phyloP scores from a whole-genome alignment of 495 filamentous ascomycete species.

The Hypoxylon intermedium region DNA sequence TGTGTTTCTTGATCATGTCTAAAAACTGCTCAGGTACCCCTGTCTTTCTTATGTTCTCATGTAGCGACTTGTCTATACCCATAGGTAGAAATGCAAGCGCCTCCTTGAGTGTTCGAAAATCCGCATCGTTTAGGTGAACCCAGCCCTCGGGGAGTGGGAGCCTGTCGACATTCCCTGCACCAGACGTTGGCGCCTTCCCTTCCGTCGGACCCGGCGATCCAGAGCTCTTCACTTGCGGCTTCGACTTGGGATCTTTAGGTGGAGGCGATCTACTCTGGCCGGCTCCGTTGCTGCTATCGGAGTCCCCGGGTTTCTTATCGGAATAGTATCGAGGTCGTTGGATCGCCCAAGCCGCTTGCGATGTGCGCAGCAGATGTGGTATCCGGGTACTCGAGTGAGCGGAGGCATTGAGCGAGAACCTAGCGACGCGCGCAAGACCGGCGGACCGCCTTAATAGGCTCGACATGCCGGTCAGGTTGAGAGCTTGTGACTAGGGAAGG shows the following conservation, averaged over 20 bases:
- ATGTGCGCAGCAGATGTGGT: constrained; percentile 44
- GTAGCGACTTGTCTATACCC: neutral
- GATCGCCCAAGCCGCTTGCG: constrained; percentile 55
- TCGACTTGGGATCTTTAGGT: constrained; percentile 15
- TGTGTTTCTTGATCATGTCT: constrained; percentile 57
- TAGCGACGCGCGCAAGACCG: constrained; percentile 68
- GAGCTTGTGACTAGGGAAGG: constrained; percentile 16
- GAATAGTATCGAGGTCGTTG: constrained; percentile 63
- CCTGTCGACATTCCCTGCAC: neutral
- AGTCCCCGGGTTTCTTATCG: constrained; percentile 52
- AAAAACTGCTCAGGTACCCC: constrained; percentile 43
- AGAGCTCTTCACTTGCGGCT: constrained; percentile 33
- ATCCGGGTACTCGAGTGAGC: constrained; percentile 51
- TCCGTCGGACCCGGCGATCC: constrained; percentile 37
- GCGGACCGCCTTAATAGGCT: constrained; percentile 70
- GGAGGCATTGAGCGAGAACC: constrained; percentile 56
- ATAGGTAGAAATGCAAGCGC: neutral
- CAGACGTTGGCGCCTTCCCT: constrained; percentile 13
- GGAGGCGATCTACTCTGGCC: too few relatives aligned
- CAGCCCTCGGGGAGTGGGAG: constrained; percentile 44
- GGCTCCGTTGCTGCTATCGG: neutral
- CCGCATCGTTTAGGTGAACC: constrained; percentile 45
- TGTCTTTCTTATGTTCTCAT: constrained; percentile 21
- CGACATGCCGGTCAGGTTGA: constrained; percentile 63
- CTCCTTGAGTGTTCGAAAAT: constrained; percentile 24